phyloP scores from a whole-genome alignment of 257 asterid species.

The Perilla frutescens region DNA sequence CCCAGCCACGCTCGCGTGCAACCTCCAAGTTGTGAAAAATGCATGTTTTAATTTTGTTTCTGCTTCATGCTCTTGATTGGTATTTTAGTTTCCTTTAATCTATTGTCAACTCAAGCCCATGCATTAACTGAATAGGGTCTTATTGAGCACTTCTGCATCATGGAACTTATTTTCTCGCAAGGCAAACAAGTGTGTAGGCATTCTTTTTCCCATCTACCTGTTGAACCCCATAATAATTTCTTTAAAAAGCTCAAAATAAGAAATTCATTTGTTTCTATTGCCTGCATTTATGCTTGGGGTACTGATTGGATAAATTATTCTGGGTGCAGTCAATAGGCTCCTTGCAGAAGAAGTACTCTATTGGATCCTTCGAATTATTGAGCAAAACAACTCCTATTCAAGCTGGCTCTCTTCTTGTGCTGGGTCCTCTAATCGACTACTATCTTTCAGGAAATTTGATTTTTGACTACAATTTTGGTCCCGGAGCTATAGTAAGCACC shows the following conservation, averaged over 20 bases:
- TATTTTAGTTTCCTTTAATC: neutral
- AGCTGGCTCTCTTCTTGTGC: slow-evolving; percentile 88
- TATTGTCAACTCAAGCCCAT: neutral
- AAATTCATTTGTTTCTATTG: slow-evolving; percentile 6
- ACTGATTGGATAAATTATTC: slow-evolving; percentile 34
- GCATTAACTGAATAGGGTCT: slow-evolving; percentile 6
- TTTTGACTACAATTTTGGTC: slow-evolving; percentile 57
- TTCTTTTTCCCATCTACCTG: too few relatives aligned
- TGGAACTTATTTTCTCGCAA: neutral
- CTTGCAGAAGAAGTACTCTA: slow-evolving; percentile 90
- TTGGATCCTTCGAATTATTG: slow-evolving; percentile 92
- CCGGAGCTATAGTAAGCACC: slow-evolving; percentile 75
- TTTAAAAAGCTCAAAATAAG: neutral
- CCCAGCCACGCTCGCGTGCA: neutral
- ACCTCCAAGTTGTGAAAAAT: neutral
- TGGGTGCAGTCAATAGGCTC: slow-evolving; percentile 94
- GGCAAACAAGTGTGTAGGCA: neutral
- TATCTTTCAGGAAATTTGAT: slow-evolving; percentile 68
- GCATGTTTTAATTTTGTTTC: neutral
- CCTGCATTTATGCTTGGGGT: slow-evolving; percentile 15
- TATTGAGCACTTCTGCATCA: slow-evolving; percentile 15
- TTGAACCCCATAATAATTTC: too few relatives aligned
- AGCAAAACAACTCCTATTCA: slow-evolving; percentile 98
- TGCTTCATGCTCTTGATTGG: slow-evolving; percentile 26
- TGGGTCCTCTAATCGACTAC: slow-evolving; percentile 88